phyloP scores from a whole-genome alignment of 2,329 filamentous ascomycete genomes.

The Epichloe sibirici region DNA sequence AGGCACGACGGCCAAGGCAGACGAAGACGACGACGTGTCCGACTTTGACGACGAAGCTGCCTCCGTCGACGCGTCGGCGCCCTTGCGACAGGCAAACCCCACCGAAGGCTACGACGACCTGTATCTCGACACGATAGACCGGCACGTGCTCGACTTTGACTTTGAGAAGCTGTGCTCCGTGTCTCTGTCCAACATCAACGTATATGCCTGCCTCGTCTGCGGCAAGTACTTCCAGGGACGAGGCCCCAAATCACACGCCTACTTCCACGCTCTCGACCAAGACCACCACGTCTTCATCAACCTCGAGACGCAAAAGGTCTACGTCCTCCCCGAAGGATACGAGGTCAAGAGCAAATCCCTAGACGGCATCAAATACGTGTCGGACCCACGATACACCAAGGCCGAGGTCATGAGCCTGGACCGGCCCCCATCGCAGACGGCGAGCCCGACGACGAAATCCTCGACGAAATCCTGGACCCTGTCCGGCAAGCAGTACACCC shows the following conservation, averaged over 20 bases:
- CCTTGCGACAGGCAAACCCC: conserved; percentile 61
- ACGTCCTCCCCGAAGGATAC: conserved; percentile 89
- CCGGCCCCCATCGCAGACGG: conserved; percentile 22
- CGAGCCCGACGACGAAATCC: conserved; percentile 28
- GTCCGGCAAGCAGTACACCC: conserved; percentile 71
- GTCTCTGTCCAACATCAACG: conserved; percentile 94
- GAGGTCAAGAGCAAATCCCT: conserved; percentile 90
- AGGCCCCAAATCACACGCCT: conserved; percentile 88
- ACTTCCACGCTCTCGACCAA: conserved; percentile 92
- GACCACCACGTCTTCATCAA: conserved; percentile 98
- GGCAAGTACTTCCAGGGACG: conserved; percentile 96
- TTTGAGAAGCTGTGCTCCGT: conserved; percentile 98
- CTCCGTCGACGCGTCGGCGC: conserved; percentile 26
- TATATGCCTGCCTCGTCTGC: conserved; percentile 94
- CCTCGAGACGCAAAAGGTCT: conserved; percentile 84
- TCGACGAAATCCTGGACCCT: conserved; percentile 50
- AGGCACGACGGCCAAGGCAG: conserved; percentile 11
- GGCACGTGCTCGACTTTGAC: conserved; percentile 88
- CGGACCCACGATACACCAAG: conserved; percentile 75
- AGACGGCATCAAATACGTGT: conserved; percentile 96
- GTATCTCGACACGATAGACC: conserved; percentile 94
- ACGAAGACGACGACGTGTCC: conserved; percentile 20
- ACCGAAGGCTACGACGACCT: conserved; percentile 86
- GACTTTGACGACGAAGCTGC: conserved; percentile 31
- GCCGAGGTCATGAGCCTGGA: conserved; percentile 73